Evolutionary conservation across 2,329 filamentous ascomycete species (phyloP).

Genomic region (Cucurbitaria berberidis): DNA sequence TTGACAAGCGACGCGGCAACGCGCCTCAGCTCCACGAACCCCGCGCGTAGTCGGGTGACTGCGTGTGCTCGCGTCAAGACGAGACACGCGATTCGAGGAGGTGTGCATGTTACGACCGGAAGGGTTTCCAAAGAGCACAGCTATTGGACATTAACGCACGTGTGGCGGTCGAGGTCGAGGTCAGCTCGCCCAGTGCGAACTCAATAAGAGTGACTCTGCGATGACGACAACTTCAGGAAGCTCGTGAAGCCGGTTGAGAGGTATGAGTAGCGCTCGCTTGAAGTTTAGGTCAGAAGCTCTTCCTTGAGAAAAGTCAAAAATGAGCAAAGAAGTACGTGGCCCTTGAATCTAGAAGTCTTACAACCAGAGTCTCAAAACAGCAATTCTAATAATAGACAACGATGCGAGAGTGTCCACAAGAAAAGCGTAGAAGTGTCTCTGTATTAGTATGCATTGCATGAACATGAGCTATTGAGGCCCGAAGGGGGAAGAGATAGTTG

Average conservation of each 20-base stretch:
- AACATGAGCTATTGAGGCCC: too few relatives aligned
- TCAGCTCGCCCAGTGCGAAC: neutral
- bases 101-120: neutral
- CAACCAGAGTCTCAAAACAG: too few relatives aligned
- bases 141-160: neutral
- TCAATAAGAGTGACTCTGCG: neutral
- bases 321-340: too few relatives aligned
- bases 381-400: too few relatives aligned
- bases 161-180: neutral
- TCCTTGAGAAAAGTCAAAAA: too few relatives aligned
- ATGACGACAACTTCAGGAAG: too few relatives aligned
- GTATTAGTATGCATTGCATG: too few relatives aligned
- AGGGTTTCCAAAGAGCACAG: neutral
- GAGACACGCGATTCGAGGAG: neutral
- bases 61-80: neutral
- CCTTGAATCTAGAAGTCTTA: too few relatives aligned
- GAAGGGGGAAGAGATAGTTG: neutral
- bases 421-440: neutral
- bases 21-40: constrained; percentile 5
- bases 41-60: constrained; percentile 1
- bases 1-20: neutral
- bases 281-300: too few relatives aligned
- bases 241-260: too few relatives aligned
- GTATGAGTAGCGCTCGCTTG: too few relatives aligned
- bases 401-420: neutral